Base-by-base conservation (phyloP, 768 basidiomycete genomes). In the Mycena latifolia region DNA sequence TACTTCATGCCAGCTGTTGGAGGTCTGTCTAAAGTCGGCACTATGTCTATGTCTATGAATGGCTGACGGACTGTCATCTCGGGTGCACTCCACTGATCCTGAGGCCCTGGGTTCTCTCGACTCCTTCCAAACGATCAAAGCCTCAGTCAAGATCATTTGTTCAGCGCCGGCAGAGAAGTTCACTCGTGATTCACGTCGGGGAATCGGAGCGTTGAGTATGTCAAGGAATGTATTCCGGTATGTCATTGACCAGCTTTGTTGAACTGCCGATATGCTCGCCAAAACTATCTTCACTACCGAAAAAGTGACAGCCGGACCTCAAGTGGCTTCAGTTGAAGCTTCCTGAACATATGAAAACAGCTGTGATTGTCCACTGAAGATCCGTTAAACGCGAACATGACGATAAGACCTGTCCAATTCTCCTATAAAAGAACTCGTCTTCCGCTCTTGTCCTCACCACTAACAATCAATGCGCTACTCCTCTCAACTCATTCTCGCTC, bases 341-440 rank as follows among this genome's bases (percentile, higher is more conserved):
- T 41, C 37, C 54, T 55, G 54, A 41, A 55, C 54, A 55, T 43
- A 55, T 41, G 54, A 55, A 31, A 55, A 45, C 55, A 55, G 55
- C 29, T 55, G 55, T 17, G 55, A 55, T 31, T 45, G 55, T 55
- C 55, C 55, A 55, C 55, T 28, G 27, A 55, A 55, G 55, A 55
- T 55, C 55, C 41, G 28, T 55, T 55, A 25, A 45, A 45, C 20
- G 41, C 55, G 55, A 55, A 55, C 41, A 55, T 45, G 55, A 55
- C 43, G 39, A 55, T 55, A 55, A 29, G 55, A 55, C 55, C 55
- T 55, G 41, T 55, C 55, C 55, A 55, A 55, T 45, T 55, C 55
- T 55, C 27, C 41, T 29, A 55, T 55, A 55, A 55, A 55, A 45
- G 41, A 27, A 55, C 55, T 41, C 43, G 55, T 55, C 45, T 55